These are phyloP conservation scores for Metschnikowia cubensis DNA, from an alignment of 805 yeast species.

Conservation along the genomic window DNA sequence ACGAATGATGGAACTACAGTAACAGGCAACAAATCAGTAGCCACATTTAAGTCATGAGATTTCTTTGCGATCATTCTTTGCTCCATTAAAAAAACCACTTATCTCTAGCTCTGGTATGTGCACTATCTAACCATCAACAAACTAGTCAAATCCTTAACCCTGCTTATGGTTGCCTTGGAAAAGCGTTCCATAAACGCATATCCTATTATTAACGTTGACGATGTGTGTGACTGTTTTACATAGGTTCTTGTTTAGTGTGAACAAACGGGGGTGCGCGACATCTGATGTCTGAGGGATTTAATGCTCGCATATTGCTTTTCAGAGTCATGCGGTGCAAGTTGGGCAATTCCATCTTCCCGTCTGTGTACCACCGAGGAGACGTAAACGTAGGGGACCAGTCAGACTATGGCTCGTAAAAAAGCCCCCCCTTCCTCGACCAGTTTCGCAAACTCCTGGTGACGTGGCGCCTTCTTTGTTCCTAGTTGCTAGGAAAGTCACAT, in stretches of 20 bases:
- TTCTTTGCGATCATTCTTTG: no score
- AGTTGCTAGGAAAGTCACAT: not conserved
- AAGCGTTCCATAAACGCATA: no score
- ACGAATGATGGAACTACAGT: no score
- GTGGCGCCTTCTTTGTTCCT: not conserved
- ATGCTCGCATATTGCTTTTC: constrained; percentile 1
- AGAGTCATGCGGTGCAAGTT: not conserved
- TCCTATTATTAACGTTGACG: no score
- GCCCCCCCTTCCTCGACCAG: not conserved
- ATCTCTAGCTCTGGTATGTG: no score
- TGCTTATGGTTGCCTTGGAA: no score
- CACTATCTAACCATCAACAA: no score
- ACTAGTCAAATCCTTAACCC: no score
- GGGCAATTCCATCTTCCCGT: not conserved
- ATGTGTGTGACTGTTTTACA: not conserved
- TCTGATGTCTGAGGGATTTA: constrained; percentile 1
- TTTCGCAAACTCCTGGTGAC: not conserved
- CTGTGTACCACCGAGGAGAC: not conserved
- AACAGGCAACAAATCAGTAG: no score
- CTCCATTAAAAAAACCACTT: no score
- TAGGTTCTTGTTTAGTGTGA: not conserved
- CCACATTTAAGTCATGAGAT: no score
- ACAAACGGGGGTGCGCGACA: not conserved
- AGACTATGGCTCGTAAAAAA: not conserved
- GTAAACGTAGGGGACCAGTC: no score